Base-by-base conservation (phyloP, 257 asterid species). In the Salvia splendens region DNA sequence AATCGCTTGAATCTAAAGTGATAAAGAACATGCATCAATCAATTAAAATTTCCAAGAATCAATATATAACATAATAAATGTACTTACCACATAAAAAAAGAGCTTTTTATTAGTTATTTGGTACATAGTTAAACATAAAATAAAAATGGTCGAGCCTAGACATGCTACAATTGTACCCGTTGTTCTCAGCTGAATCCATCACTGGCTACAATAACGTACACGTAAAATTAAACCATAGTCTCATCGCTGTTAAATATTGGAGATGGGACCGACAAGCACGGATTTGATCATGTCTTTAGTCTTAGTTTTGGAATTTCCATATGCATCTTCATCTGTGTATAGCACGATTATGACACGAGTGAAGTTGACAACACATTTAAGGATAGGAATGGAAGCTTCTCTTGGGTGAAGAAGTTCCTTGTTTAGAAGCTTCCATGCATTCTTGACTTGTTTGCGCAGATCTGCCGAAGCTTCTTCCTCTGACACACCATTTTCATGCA, bases 381-480 rank as follows among this genome's bases (percentile, higher is more conserved):
- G 75, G 40, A 75, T 12, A 4, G 61, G 30, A 16, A 54, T 12
- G 3, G 79, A 42, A 7, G 55, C 48, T 0, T 53, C 59, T 40
- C 56, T 63, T 17, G 63, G 66, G 11, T 41, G 28, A 11, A 78
- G n/a, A 3, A 68, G 24, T 58, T 65, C 79, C 16, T 74, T 14
- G 24, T 70, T 78, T 33, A 78, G 53, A 55, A 47, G 77, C 24
- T 78, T 78, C 83, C 83, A 74, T 1, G 80, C 79, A 0, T 60
- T 52, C 3, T 43, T 12, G 6, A 70, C 74, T 54, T 60, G 74
- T 20, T 51, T 24, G 0, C 52, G n/a, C 8, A 81, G 67, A 24
- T 56, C 74, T 20, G 0, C n/a, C 33, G 16, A 11, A n/a, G 77
- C 75, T 30, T 74, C 71, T n/a, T 4, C 59, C 40, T 73, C 69